These are phyloP conservation scores for Verticillium klebahnii DNA, from an alignment of 2,329 filamentous ascomycete species.

Conservation along the genomic window DNA sequence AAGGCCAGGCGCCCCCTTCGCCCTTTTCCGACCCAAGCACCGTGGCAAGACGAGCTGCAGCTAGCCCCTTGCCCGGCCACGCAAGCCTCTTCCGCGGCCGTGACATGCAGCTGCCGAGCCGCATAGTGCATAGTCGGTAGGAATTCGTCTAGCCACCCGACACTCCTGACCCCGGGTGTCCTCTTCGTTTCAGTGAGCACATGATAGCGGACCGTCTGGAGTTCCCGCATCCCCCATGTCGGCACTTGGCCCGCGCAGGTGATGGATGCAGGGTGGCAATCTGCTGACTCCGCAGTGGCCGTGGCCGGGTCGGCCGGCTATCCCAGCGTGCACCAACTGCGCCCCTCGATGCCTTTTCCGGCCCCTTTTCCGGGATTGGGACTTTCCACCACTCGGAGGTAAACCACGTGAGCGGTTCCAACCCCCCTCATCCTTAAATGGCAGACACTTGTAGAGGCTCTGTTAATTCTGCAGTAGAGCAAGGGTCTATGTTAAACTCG, in stretches of 20 bases:
- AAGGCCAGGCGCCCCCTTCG: not conserved
- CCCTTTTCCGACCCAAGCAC: not conserved
- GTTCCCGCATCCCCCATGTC: not conserved
- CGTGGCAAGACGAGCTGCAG: not conserved
- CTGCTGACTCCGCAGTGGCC: not conserved
- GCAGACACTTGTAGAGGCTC: not conserved
- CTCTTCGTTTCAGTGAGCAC: not conserved
- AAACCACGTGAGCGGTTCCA: not conserved
- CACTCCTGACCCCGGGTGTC: not conserved
- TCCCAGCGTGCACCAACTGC: not conserved
- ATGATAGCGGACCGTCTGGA: not conserved
- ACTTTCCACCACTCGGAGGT: not conserved
- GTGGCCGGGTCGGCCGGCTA: not conserved
- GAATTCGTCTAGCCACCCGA: not conserved
- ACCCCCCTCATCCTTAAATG: not conserved
- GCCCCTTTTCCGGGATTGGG: not conserved
- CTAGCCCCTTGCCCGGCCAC: not conserved
- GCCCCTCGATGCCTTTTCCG: not conserved
- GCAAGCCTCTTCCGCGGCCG: not conserved
- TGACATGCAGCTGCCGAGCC: not conserved
- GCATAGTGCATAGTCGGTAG: not conserved
- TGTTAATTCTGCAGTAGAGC: not conserved
- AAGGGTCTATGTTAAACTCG: not conserved
- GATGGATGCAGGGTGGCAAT: not conserved
- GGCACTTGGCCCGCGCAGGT: not conserved